Evolutionary conservation across 495 filamentous ascomycete species (phyloP).

Genomic region (Xylaria castorea): DNA sequence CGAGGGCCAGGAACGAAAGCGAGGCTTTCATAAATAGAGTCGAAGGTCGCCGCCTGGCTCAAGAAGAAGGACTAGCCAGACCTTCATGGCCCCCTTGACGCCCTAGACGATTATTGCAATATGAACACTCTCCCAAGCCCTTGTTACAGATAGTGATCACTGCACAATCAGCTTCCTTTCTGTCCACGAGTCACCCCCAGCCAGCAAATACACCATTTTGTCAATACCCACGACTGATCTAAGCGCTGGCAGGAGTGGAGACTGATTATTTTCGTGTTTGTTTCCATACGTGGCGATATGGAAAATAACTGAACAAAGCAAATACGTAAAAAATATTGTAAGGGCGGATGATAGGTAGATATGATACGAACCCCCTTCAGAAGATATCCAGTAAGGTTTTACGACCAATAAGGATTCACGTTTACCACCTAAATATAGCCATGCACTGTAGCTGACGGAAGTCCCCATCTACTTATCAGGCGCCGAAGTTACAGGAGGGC

Average conservation of each 20-base stretch:
- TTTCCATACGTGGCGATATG: not conserved
- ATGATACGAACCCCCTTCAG: not conserved
- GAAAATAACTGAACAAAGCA: not conserved
- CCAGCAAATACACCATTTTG: not conserved
- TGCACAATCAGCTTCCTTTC: not conserved
- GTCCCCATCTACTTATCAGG: too few species aligned
- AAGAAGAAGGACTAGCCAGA: too few species aligned
- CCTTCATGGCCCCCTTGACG: too few species aligned
- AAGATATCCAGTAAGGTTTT: not conserved
- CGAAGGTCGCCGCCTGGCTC: too few species aligned
- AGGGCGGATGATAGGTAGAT: not conserved
- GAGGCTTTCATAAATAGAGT: too few species aligned
- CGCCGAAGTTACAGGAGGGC: too few species aligned
- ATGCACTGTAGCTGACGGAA: too few species aligned
- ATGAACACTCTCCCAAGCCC: too few species aligned
- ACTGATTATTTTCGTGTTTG: too few species aligned
- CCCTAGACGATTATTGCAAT: too few species aligned
- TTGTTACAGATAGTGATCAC: not conserved
- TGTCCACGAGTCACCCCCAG: not conserved
- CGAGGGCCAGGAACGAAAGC: too few species aligned
- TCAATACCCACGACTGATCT: not conserved
- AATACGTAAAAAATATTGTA: not conserved
- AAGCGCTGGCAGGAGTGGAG: not conserved
- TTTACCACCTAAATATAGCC: too few species aligned
- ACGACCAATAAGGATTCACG: not conserved